Conservation (phyloP, 208 protist species). For the Tritrichomonas musculus region DNA sequence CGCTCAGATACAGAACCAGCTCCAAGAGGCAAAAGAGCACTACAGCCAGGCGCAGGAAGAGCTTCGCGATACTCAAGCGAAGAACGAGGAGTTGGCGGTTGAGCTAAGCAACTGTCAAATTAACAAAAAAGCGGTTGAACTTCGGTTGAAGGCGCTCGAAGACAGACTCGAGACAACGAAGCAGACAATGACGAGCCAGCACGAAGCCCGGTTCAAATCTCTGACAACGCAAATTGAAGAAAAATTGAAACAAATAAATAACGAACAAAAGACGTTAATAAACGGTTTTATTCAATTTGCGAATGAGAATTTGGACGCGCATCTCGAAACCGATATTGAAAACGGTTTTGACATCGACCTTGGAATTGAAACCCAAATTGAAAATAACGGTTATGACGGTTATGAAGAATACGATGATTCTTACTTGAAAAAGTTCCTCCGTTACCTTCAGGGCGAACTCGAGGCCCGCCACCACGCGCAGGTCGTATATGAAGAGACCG, state of each 20-base stretch:
- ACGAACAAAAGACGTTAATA: not conserved
- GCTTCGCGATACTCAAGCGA: not conserved
- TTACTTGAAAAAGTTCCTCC: not conserved
- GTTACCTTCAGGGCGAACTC: not conserved
- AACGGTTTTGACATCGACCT: no score
- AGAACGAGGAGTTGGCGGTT: not conserved
- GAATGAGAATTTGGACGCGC: not conserved
- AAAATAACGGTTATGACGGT: no score
- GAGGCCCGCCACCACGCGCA: not conserved
- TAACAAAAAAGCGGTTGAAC: not conserved
- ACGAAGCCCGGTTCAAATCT: not conserved
- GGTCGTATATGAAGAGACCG: slow-evolving; percentile 2
- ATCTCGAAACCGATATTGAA: no score
- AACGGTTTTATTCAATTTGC: not conserved
- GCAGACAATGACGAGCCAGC: not conserved
- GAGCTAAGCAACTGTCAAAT: not conserved
- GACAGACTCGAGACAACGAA: not conserved
- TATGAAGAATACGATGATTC: no score
- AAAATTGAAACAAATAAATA: not conserved
- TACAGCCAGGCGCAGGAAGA: not conserved
- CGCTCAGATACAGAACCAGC: not conserved
- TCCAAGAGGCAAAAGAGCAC: not conserved
- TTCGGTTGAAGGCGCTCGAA: not conserved
- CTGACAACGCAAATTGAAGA: not conserved
- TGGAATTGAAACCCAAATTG: no score